These are phyloP conservation scores for Solanum arcanum DNA, from an alignment of 257 asterid species.

Conservation along the genomic window DNA sequence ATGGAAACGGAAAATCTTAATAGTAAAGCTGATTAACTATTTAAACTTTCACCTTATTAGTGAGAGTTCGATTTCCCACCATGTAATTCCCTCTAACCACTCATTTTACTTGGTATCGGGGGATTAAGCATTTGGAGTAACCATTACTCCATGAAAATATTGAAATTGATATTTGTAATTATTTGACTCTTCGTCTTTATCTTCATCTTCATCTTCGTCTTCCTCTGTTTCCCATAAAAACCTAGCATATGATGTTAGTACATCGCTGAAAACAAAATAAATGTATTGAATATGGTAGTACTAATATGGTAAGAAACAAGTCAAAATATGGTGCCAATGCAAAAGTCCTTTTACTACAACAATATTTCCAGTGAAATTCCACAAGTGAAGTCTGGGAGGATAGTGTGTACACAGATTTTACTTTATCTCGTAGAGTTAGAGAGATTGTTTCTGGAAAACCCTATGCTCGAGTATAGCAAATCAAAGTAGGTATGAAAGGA, in stretches of 20 bases:
- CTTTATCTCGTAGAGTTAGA: not conserved
- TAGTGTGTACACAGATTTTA: too few species aligned
- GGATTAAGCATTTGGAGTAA: not conserved
- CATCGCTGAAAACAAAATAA: slow-evolving; percentile 32
- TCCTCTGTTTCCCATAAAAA: slow-evolving; percentile 69
- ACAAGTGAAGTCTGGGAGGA: not conserved
- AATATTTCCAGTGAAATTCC: rapidly evolving
- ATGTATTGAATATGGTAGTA: not conserved
- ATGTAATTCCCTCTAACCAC: not conserved
- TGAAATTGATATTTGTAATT: not conserved
- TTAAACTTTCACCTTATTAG: not conserved
- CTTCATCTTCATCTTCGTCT: slow-evolving; percentile 16
- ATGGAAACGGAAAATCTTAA: not conserved
- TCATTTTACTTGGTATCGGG: not conserved
- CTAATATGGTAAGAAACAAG: not conserved
- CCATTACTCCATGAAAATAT: not conserved
- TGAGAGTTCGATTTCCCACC: not conserved
- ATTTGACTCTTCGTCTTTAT: not conserved
- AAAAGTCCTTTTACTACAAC: not conserved
- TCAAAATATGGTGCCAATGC: not conserved
- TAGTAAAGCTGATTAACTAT: not conserved
- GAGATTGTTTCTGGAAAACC: too few species aligned
- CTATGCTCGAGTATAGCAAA: not conserved
- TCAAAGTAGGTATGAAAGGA: not conserved
- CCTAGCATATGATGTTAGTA: slow-evolving; percentile 68